phyloP scores from a whole-genome alignment of 2,329 filamentous ascomycete genomes.

The Penicillium sp. region DNA sequence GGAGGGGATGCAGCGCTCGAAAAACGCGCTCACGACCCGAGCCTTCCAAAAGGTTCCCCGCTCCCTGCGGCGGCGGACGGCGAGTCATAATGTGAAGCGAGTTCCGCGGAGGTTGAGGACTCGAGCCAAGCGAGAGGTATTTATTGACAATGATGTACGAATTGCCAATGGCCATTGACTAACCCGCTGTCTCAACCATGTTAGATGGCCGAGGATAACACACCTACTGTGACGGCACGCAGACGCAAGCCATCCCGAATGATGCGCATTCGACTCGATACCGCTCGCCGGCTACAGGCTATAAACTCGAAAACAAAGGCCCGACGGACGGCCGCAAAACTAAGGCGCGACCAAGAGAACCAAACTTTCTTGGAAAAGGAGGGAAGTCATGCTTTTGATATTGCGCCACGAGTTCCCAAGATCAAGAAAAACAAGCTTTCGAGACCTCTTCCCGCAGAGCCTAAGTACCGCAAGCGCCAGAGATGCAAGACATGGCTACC shows the following conservation, averaged over 20 bases:
- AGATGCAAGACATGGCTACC: constrained; percentile 89
- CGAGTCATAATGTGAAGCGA: constrained; percentile 90
- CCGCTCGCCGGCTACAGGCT: constrained; percentile 66
- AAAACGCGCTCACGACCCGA: constrained; percentile 60
- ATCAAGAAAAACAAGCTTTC: constrained; percentile 69
- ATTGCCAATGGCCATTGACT: not conserved
- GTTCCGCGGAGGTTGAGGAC: constrained; percentile 74
- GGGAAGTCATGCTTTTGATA: constrained; percentile 33
- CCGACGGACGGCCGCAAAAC: constrained; percentile 45
- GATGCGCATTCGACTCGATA: constrained; percentile 64
- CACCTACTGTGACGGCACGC: constrained; percentile 68
- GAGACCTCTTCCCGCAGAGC: constrained; percentile 58
- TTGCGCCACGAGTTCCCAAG: constrained; percentile 54
- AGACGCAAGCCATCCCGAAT: constrained; percentile 46
- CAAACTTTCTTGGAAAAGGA: constrained; percentile 20
- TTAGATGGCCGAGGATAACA: constrained; percentile 86
- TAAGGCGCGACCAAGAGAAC: constrained; percentile 34
- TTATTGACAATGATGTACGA: not conserved
- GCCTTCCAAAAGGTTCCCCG: constrained; percentile 91
- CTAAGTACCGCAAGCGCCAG: constrained; percentile 81
- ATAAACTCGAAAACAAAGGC: constrained; percentile 51
- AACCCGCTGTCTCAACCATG: not conserved
- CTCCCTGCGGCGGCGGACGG: constrained; percentile 78
- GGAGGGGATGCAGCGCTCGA: constrained; percentile 73
- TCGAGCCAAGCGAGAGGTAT: constrained; percentile 63